Evolutionary conservation across 768 basidiomycete species (phyloP).

Genomic region (Flagelloscypha sp.): DNA sequence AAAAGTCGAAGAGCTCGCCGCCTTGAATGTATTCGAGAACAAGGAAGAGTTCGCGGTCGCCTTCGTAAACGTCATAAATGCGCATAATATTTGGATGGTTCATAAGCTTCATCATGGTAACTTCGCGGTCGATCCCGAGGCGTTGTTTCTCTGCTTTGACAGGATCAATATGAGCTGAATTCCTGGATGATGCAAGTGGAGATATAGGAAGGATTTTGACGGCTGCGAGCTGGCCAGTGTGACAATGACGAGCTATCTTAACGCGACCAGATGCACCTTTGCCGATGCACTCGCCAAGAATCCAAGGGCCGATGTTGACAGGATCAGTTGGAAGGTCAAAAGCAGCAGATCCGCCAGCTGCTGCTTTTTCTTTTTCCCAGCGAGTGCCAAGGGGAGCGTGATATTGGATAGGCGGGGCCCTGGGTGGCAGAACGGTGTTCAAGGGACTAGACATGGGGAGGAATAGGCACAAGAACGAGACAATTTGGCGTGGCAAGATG

Average conservation of each 20-base stretch:
- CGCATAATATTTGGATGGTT: slow-evolving; percentile 95
- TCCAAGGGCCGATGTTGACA: slow-evolving; percentile 83
- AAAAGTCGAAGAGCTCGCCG: slow-evolving; percentile 93
- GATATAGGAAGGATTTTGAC: slow-evolving; percentile 91
- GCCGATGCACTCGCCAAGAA: slow-evolving; percentile 88
- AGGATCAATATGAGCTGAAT: slow-evolving; percentile 54
- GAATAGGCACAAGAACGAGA: slow-evolving; percentile 17
- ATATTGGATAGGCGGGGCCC: slow-evolving; percentile 67
- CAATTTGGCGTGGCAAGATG: slow-evolving; percentile 21
- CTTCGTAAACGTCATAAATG: slow-evolving; percentile 94
- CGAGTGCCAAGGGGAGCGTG: slow-evolving; percentile 65
- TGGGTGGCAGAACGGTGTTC: slow-evolving; percentile 45
- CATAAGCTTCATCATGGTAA: slow-evolving; percentile 99
- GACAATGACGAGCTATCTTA: slow-evolving; percentile 82
- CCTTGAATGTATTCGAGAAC: slow-evolving; percentile 94
- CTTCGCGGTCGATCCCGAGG: slow-evolving; percentile 86
- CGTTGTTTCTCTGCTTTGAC: slow-evolving; percentile 75
- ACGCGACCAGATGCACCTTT: slow-evolving; percentile 93
- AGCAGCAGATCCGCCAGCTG: slow-evolving; percentile 60
- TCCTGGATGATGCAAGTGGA: slow-evolving; percentile 65
- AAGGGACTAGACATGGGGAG: slow-evolving; percentile 23
- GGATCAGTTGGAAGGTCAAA: slow-evolving; percentile 84
- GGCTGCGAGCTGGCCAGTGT: slow-evolving; percentile 86
- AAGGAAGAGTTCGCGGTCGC: slow-evolving; percentile 82
- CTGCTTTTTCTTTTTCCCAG: slow-evolving; percentile 83